A percentile compares a stretch with the other conserved stretches of the same genome.
These are phyloP conservation scores for Daldinia decipiens DNA, from an alignment of 495 filamentous ascomycete species.

Conservation along the genomic window DNA sequence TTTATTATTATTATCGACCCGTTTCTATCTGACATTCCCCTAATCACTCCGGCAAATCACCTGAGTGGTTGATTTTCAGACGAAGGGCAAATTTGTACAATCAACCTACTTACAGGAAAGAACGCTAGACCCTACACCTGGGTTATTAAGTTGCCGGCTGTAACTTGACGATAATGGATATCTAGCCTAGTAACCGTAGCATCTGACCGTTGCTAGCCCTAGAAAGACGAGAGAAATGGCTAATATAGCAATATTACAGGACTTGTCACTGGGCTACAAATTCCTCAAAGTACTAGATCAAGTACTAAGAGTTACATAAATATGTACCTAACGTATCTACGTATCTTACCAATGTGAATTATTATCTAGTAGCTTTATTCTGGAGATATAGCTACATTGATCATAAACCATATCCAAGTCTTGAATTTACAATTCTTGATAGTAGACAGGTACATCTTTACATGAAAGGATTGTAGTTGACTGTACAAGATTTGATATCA, in stretches of 20 bases:
- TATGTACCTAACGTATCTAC: not conserved
- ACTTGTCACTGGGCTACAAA: not conserved
- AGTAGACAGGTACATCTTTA: not conserved
- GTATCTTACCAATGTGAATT: not conserved
- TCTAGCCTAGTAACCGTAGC: not conserved
- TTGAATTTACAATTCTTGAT: not conserved
- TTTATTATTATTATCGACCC: not conserved
- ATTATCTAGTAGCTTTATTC: not conserved
- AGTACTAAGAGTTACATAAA: not conserved
- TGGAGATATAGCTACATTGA: not conserved
- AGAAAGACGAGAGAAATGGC: not conserved
- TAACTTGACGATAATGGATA: not conserved
- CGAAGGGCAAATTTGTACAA: not conserved
- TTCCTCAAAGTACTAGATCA: not conserved
- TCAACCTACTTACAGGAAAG: not conserved
- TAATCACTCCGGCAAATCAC: not conserved
- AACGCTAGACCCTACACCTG: not conserved
- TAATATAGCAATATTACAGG: not conserved
- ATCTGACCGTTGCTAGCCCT: not conserved
- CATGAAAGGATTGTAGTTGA: not conserved
- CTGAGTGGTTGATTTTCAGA: slow-evolving; percentile 2
- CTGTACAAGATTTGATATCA: not conserved
- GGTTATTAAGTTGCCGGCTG: not conserved
- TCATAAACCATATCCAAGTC: not conserved
- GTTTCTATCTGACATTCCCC: not conserved